These are phyloP conservation scores for Groenewaldozyma sp. DNA, from an alignment of 1,139 yeast species.

Conservation along the genomic window DNA sequence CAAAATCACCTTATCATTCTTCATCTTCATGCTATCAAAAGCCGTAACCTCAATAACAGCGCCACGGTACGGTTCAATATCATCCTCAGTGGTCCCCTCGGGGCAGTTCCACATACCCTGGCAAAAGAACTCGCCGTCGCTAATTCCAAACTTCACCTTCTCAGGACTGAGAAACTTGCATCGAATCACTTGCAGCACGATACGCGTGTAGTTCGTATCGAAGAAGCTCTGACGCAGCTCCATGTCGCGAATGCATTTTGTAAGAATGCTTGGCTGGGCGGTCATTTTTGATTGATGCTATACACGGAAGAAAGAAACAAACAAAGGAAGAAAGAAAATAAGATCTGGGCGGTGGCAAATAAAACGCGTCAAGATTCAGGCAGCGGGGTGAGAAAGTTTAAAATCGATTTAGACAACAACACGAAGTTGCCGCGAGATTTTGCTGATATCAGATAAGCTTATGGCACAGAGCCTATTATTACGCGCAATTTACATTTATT, in stretches of 20 bases:
- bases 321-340: background rate
- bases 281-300: background rate
- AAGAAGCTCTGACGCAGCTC: background rate
- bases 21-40: background rate
- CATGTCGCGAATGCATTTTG: background rate
- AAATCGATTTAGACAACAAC: background rate
- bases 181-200: constrained; percentile 7
- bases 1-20: background rate
- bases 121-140: constrained; percentile 8
- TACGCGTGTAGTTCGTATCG: constrained; percentile 2
- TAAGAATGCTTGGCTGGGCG: background rate
- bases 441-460: too few relatives aligned
- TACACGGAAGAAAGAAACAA: background rate
- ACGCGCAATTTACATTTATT: too few relatives aligned
- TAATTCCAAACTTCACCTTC: constrained; percentile 5
- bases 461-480: too few relatives aligned
- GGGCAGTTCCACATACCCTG: constrained; percentile 5
- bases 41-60: constrained; percentile 1
- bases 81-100: constrained; percentile 2
- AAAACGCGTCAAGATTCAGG: background rate
- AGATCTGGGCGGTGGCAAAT: background rate
- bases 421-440: too few relatives aligned
- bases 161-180: constrained; percentile 4
- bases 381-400: too few relatives aligned
- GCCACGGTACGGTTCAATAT: constrained; percentile 2